Percentiles rank a stretch among this genome's conserved stretches.
These are phyloP conservation scores for Cryptococcus sp. DNA, from an alignment of 1,284 basidiomycete species.

Conservation along the genomic window DNA sequence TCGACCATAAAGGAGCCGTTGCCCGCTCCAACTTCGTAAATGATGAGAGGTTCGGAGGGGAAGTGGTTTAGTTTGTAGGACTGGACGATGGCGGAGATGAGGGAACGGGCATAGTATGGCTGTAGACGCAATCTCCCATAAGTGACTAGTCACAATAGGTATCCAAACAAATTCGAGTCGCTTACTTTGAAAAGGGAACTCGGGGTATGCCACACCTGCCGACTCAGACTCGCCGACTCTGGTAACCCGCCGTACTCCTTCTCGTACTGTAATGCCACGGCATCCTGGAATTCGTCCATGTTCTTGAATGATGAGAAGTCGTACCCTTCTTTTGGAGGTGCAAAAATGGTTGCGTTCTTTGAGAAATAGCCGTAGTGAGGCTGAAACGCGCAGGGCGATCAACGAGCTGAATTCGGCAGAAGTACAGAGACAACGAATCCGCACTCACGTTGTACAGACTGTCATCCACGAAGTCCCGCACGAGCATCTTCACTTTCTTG, in stretches of 20 bases:
- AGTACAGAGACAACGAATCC: no score
- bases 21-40: constrained; percentile 97
- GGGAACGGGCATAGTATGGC: constrained; percentile 91
- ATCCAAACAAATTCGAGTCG: constrained; percentile 3
- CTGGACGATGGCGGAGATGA: constrained; percentile 80
- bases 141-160: neutral
- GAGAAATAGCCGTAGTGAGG: constrained; percentile 97
- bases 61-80: constrained; percentile 93
- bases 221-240: constrained; percentile 65
- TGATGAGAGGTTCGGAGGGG: constrained; percentile 88
- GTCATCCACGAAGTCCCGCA: constrained; percentile 95
- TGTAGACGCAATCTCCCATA: constrained; percentile 40
- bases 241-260: constrained; percentile 50
- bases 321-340: constrained; percentile 60
- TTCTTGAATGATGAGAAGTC: constrained; percentile 69
- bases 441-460: constrained; percentile 74
- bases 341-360: constrained; percentile 81
- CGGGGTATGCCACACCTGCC: constrained; percentile 98
- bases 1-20: constrained; percentile 92
- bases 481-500: constrained; percentile 83
- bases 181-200: constrained; percentile 94
- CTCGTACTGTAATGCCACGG: constrained; percentile 71
- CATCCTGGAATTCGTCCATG: constrained; percentile 72
- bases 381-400: constrained; percentile 17
- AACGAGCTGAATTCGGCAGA: neutral